Evolutionary conservation across 257 asterid genomes (phyloP).

Genomic region (Solanum bulbocastanum): DNA sequence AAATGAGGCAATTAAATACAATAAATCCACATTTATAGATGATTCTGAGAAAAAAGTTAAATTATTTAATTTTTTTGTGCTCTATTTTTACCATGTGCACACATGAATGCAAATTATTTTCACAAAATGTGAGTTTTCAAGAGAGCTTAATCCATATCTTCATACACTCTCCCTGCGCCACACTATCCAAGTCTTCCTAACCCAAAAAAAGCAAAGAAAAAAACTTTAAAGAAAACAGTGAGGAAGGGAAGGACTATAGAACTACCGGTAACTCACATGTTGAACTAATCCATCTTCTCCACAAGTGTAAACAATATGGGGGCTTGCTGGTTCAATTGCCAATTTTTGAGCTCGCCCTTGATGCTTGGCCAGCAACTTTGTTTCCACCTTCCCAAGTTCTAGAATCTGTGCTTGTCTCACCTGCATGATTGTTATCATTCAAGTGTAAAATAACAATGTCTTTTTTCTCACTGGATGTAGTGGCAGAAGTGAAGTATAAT

Average conservation of each 20-base stretch:
- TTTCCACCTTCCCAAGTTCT: conserved; percentile 53
- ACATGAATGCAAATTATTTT: not conserved
- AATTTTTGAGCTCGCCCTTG: conserved; percentile 67
- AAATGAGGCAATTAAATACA: not conserved
- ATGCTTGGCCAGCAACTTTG: conserved; percentile 50
- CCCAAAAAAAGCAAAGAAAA: not conserved
- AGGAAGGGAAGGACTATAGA: not conserved
- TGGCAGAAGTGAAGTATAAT: not conserved
- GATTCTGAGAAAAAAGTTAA: not conserved
- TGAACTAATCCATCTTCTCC: conserved; percentile 92
- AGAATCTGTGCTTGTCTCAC: conserved; percentile 72
- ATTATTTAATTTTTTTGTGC: not conserved
- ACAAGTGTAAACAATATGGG: conserved; percentile 72
- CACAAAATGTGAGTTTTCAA: not conserved
- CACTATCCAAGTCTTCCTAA: not conserved
- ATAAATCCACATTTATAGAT: not conserved
- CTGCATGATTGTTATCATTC: conserved; percentile 19
- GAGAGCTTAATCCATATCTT: not conserved
- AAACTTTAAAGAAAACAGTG: not conserved
- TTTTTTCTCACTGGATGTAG: not conserved
- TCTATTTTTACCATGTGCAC: not conserved
- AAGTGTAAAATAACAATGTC: not conserved
- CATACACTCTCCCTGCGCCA: not conserved
- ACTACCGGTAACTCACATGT: conserved; percentile 46
- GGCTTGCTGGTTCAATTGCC: conserved; percentile 89